Evolutionary conservation across 306 rosid genomes (phyloP).

Genomic region (Lathyrus aphaca): DNA sequence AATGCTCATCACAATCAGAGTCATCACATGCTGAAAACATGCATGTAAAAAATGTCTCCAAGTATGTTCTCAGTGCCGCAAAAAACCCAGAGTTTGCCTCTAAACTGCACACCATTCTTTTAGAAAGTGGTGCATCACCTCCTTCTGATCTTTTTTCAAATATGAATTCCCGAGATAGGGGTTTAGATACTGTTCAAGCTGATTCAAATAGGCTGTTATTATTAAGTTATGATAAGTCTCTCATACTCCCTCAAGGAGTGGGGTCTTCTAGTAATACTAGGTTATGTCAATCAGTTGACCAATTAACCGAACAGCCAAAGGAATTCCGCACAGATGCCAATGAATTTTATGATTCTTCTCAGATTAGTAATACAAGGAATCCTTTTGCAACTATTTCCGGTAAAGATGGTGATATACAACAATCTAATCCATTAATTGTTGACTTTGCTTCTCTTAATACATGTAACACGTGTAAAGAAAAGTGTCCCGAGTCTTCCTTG

Average conservation of each 20-base stretch:
- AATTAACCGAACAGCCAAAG: slow-evolving; percentile 35
- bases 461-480: slow-evolving; percentile 46
- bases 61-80: slow-evolving; percentile 89
- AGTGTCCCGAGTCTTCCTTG: slow-evolving; percentile 37
- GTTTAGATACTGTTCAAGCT: slow-evolving; percentile 53
- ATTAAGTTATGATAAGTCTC: slow-evolving; percentile 52
- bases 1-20: slow-evolving; percentile 50
- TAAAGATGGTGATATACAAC: slow-evolving; percentile 37
- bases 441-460: slow-evolving; percentile 41
- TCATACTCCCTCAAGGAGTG: slow-evolving; percentile 42
- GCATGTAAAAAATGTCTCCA: slow-evolving; percentile 82
- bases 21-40: slow-evolving; percentile 75
- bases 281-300: slow-evolving; percentile 34
- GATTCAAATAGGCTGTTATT: slow-evolving; percentile 48
- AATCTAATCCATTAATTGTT: slow-evolving; percentile 31
- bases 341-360: slow-evolving; percentile 38
- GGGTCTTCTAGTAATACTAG: slow-evolving; percentile 35
- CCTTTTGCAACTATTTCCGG: slow-evolving; percentile 47
- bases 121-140: slow-evolving; percentile 94
- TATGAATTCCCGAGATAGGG: slow-evolving; percentile 59
- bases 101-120: slow-evolving; percentile 78
- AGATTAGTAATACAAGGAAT: slow-evolving; percentile 42
- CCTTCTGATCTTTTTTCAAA: slow-evolving; percentile 86
- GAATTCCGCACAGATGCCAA: slow-evolving; percentile 40
- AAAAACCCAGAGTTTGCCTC: slow-evolving; percentile 87